A percentile compares a stretch with the other conserved stretches of the same genome.
phyloP scores from a whole-genome alignment of 2,329 filamentous ascomycete genomes.

The Canariomyces notabilis region DNA sequence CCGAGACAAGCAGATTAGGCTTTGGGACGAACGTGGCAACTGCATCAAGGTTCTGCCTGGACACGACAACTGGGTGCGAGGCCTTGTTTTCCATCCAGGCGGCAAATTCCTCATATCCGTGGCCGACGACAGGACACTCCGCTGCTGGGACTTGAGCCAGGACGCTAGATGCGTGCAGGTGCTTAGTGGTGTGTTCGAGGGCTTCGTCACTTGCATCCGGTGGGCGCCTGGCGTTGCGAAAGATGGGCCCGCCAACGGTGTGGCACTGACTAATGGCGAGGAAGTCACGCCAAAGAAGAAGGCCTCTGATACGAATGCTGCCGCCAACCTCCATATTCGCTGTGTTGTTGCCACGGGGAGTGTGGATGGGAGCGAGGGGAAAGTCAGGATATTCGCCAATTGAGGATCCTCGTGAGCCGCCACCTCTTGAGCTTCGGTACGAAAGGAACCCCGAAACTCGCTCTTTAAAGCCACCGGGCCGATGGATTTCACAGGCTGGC shows the following conservation, averaged over 20 bases:
- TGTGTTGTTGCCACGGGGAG: slow-evolving; percentile 87
- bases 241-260: slow-evolving; percentile 41
- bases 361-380: slow-evolving; percentile 58
- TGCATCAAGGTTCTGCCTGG: slow-evolving; percentile 78
- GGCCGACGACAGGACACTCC: slow-evolving; percentile 82
- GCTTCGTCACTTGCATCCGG: slow-evolving; percentile 79
- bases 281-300: slow-evolving; percentile 41
- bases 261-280: slow-evolving; percentile 31
- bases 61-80: slow-evolving; percentile 92
- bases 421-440: too few relatives aligned
- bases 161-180: slow-evolving; percentile 86
- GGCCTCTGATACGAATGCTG: slow-evolving; percentile 38
- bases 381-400: slow-evolving; percentile 71
- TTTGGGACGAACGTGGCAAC: slow-evolving; percentile 82
- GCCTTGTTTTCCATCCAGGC: slow-evolving; percentile 80
- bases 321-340: slow-evolving; percentile 56
- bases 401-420: too few relatives aligned
- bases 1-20: slow-evolving; percentile 80
- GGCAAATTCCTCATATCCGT: slow-evolving; percentile 85
- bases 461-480: too few relatives aligned
- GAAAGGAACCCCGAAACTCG: too few relatives aligned
- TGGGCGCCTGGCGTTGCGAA: slow-evolving; percentile 78
- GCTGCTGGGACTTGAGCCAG: slow-evolving; percentile 89
- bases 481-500: too few relatives aligned
- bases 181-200: slow-evolving; percentile 68